A percentile compares a stretch with the other conserved stretches of the same genome.
Evolutionary conservation across 1,139 yeast species (phyloP).

Genomic region (Candida frijolesensis): DNA sequence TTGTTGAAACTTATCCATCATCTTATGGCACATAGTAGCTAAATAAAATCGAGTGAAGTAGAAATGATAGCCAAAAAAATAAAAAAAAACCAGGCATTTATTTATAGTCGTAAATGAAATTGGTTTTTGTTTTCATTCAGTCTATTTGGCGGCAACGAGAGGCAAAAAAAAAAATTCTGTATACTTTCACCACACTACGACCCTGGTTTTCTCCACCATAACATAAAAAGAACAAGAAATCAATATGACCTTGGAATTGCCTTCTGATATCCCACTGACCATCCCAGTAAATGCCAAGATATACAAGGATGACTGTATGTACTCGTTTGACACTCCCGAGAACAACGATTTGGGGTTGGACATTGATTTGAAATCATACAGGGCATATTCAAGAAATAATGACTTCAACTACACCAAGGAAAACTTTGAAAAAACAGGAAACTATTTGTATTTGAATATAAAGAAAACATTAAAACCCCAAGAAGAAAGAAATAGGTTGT

Average conservation of each 20-base stretch:
- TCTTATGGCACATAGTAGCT: slow-evolving; percentile 12
- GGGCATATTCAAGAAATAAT: slow-evolving; percentile 59
- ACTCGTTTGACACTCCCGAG: slow-evolving; percentile 73
- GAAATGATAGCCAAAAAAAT: too few species aligned
- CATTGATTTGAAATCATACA: slow-evolving; percentile 68
- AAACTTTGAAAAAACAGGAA: slow-evolving; percentile 55
- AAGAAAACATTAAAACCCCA: slow-evolving; percentile 47
- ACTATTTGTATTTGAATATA: slow-evolving; percentile 59
- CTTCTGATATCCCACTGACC: slow-evolving; percentile 22
- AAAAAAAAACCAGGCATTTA: not conserved
- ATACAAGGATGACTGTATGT: slow-evolving; percentile 84
- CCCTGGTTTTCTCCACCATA: not conserved
- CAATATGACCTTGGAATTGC: slow-evolving; percentile 20
- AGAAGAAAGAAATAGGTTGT: slow-evolving; percentile 22
- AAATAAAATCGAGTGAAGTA: not conserved
- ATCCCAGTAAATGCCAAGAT: slow-evolving; percentile 36
- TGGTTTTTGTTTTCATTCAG: not conserved
- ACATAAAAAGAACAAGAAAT: not conserved
- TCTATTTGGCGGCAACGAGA: slow-evolving; percentile 1
- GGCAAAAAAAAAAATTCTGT: slow-evolving; percentile 5
- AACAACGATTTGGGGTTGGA: slow-evolving; percentile 64
- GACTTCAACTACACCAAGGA: slow-evolving; percentile 52
- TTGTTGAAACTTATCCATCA: slow-evolving; percentile 14
- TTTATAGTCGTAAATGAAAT: not conserved
- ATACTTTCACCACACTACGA: not conserved